Evolutionary conservation across 192 early-diverging fungal genomes (phyloP).

Genomic region (Gryganskiella cystojenkinii): DNA sequence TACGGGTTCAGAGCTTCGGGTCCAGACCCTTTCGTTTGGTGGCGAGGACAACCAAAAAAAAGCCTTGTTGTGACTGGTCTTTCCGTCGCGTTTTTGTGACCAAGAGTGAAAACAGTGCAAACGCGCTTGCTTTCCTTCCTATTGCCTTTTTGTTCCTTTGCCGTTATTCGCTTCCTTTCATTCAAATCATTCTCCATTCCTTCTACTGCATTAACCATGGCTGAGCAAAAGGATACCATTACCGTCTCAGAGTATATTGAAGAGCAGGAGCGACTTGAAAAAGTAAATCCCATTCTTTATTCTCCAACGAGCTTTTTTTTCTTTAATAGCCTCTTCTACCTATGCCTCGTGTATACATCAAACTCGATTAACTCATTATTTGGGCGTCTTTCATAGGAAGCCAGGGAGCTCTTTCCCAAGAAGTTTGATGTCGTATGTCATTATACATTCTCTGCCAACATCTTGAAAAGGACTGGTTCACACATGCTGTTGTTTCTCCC

Average conservation of each 20-base stretch:
- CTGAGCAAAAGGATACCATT: constrained; percentile 44
- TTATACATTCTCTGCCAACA: not conserved
- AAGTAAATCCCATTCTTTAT: constrained; percentile 4
- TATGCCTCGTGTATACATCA: not conserved
- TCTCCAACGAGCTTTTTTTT: not conserved
- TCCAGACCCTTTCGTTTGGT: too few species aligned
- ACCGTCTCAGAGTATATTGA: constrained; percentile 53
- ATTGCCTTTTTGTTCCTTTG: too few species aligned
- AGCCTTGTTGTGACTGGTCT: too few species aligned
- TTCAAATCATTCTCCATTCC: not conserved
- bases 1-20: too few species aligned
- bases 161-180: too few species aligned
- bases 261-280: constrained; percentile 43
- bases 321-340: not conserved
- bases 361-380: not conserved
- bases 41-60: too few species aligned
- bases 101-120: too few species aligned
- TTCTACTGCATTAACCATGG: constrained; percentile 8
- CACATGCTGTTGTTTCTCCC: not conserved
- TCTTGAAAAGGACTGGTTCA: not conserved
- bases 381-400: constrained; percentile 16
- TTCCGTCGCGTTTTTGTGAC: too few species aligned
- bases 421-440: constrained; percentile 49
- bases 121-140: too few species aligned
- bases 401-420: constrained; percentile 42